These are phyloP conservation scores for Stagonosporopsis rhizophila DNA, from an alignment of 2,329 filamentous ascomycete species.

Conservation along the genomic window DNA sequence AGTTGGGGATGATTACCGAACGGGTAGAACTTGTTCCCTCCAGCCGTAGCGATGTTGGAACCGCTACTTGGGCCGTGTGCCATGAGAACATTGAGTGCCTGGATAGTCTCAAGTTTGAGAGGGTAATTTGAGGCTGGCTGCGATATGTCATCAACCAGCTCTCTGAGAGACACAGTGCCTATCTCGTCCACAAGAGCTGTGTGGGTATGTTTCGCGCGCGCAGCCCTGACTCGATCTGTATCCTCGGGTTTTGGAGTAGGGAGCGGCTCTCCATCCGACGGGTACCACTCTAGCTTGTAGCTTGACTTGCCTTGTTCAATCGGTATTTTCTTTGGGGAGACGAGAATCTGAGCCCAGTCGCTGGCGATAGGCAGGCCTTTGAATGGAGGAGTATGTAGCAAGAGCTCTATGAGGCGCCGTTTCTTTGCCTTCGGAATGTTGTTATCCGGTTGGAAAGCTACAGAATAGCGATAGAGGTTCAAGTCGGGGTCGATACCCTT, in stretches of 20 bases:
- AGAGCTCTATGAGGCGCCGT: slow-evolving; percentile 56
- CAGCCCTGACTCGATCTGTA: slow-evolving; percentile 17
- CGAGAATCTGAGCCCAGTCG: slow-evolving; percentile 47
- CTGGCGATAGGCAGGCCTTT: slow-evolving; percentile 42
- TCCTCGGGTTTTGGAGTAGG: slow-evolving; percentile 26
- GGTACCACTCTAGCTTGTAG: slow-evolving; percentile 32
- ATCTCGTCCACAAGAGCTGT: slow-evolving; percentile 30
- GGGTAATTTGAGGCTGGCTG: slow-evolving; percentile 50
- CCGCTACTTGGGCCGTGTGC: slow-evolving; percentile 56
- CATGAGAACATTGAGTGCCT: slow-evolving; percentile 66
- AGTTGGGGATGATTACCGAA: slow-evolving; percentile 55
- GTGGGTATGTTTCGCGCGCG: slow-evolving; percentile 31
- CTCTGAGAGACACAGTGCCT: slow-evolving; percentile 36
- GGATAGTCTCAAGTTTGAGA: slow-evolving; percentile 60
- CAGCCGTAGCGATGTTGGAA: slow-evolving; percentile 54
- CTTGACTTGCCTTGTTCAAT: slow-evolving; percentile 16
- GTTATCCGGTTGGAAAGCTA: slow-evolving; percentile 45
- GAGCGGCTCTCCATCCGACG: slow-evolving; percentile 33
- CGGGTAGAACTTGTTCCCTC: slow-evolving; percentile 57
- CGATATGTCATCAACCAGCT: slow-evolving; percentile 57
- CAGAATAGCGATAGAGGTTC: slow-evolving; percentile 38
- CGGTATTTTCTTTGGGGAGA: slow-evolving; percentile 35
- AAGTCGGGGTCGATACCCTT: slow-evolving; percentile 39
- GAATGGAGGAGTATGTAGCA: slow-evolving; percentile 49
- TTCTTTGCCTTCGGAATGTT: slow-evolving; percentile 52